A percentile compares a stretch with the other conserved stretches of the same genome.
These are phyloP conservation scores for Globisporangium apiculatum DNA, from an alignment of 352 stramenopile species.

Conservation along the genomic window DNA sequence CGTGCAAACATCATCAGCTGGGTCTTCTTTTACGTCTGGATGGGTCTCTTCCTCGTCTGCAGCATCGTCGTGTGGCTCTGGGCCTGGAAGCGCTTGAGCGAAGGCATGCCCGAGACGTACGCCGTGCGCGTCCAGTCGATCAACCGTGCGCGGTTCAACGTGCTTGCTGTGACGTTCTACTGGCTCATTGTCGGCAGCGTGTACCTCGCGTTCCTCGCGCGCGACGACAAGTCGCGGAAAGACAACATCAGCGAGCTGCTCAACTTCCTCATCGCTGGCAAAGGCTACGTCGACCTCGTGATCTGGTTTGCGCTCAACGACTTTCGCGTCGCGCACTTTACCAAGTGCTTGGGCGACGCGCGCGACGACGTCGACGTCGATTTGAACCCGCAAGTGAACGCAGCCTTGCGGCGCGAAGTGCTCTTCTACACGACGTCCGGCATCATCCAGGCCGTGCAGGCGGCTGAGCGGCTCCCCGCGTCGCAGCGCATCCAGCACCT, in stretches of 20 bases:
- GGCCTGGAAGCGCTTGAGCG: conserved; percentile 80
- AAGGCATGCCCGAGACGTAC: conserved; percentile 86
- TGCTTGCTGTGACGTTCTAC: conserved; percentile 85
- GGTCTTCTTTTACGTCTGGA: conserved; percentile 86
- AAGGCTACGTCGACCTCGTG: conserved; percentile 85
- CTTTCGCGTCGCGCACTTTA: conserved; percentile 75
- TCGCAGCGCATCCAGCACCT: conserved; percentile 81
- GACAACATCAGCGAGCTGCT: conserved; percentile 66
- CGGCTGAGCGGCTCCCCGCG: conserved; percentile 59
- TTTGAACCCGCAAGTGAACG: conserved; percentile 86
- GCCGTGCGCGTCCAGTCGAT: conserved; percentile 81
- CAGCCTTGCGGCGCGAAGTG: conserved; percentile 78
- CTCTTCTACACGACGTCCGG: conserved; percentile 88
- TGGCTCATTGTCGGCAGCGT: conserved; percentile 76
- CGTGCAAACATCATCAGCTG: conserved; percentile 86
- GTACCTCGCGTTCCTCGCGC: conserved; percentile 73
- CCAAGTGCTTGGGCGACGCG: conserved; percentile 45
- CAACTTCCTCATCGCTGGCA: conserved; percentile 83
- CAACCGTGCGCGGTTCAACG: conserved; percentile 83
- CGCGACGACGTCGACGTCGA: conserved; percentile 70
- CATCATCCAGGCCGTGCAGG: conserved; percentile 84
- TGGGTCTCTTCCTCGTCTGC: conserved; percentile 74
- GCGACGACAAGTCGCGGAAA: conserved; percentile 34
- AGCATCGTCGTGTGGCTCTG: conserved; percentile 81
- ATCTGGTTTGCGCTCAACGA: conserved; percentile 88